Conservation (phyloP, 768 basidiomycete genomes). For the Collybia sp. region DNA sequence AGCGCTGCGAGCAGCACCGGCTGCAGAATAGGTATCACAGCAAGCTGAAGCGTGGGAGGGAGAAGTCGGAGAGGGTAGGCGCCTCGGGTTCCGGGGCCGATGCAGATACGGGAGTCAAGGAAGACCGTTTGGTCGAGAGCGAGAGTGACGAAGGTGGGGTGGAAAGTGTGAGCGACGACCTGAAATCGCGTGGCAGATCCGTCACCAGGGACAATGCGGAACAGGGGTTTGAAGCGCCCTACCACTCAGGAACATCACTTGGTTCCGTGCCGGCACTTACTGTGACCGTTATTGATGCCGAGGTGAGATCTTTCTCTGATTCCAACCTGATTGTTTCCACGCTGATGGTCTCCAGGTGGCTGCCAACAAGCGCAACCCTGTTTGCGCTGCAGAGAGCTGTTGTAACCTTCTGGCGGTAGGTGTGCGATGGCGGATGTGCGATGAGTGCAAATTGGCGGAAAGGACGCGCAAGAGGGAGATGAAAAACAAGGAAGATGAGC, state of each 20-base stretch:
- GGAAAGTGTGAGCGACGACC: conserved; percentile 3
- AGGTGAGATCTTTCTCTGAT: too few relatives aligned
- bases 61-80: conserved; percentile 43
- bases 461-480: conserved; percentile 20
- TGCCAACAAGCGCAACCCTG: too few relatives aligned
- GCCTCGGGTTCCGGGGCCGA: too few relatives aligned
- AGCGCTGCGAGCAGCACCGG: conserved; percentile 52
- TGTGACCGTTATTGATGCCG: too few relatives aligned
- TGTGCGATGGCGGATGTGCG: conserved; percentile 46
- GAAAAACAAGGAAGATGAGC: conserved; percentile 3
- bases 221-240: too few relatives aligned
- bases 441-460: conserved; percentile 34
- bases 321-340: conserved; percentile 1
- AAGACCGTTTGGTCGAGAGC: conserved; percentile 9
- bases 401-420: conserved; percentile 37
- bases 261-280: too few relatives aligned
- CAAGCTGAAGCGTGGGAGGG: conserved; percentile 45
- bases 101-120: conserved; percentile 1
- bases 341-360: conserved; percentile 19
- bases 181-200: not conserved
- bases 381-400: conserved; percentile 31
- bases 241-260: too few relatives aligned
- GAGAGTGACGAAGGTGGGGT: conserved; percentile 6
- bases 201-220: too few relatives aligned
- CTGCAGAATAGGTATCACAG: conserved; percentile 52